Base-by-base conservation (phyloP, 2,329 filamentous ascomycete genomes). In the Tolypocladium tundrense region DNA sequence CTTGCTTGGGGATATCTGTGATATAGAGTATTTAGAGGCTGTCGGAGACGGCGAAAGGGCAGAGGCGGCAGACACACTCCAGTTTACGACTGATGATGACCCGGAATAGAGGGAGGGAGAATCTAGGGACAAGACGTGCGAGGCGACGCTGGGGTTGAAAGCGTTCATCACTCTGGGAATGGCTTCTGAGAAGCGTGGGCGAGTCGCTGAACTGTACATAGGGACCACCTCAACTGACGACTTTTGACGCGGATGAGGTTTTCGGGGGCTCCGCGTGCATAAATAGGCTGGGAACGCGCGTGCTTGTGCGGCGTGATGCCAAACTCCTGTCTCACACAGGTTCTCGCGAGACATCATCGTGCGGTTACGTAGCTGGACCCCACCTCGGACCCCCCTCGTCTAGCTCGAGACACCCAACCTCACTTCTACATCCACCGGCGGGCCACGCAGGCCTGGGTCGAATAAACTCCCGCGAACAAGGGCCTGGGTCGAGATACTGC, bases 71-170 rank as follows among this genome's bases (percentile, higher is more conserved):
- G 60, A n/a, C 53, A 42, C 27, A 27, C 31, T 57, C 41, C 37
- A 41, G 39, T 14, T 56, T 57, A 61, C 55, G 58, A 59, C 55
- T 60, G 43, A 61, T 57, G 37, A 60, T 33, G 54, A 57, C 57
- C 40, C 37, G 50, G 33, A 37, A 43, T 39, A 55, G 27, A 55
- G 24, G 37, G 37, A 31, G 10, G 24, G 21, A 7, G 37, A 10
- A 21, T 2, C 31, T 31, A 35, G 48, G 48, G n/a, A 19, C 48
- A 27, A 16, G 43, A 48, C 21, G 43, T 31, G 13, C 35, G 33
- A 39, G 19, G 39, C 19, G 52, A 53, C 16, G 5, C 40, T 48
- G 43, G 43, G 16, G 43, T 48, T 14, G 21, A 21, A 37, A 19
- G 14, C 10, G 31, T 35, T 51, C 31, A 51, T 31, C 31, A 51